These are phyloP conservation scores for Meira nashicola DNA, from an alignment of 1,284 basidiomycete genomes.

Conservation along the genomic window DNA sequence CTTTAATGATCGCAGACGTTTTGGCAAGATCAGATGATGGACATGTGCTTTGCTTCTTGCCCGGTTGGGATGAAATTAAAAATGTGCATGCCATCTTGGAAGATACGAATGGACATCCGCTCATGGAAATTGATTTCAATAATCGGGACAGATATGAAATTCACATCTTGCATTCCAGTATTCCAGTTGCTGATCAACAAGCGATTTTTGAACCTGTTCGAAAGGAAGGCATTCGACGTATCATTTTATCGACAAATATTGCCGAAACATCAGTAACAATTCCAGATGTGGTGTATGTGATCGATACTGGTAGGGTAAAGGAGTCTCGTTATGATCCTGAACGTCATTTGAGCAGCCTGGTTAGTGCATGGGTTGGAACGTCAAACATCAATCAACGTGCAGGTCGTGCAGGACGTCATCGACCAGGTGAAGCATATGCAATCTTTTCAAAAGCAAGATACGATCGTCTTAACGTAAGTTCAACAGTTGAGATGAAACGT, in stretches of 20 bases:
- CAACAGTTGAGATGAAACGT: conserved; percentile 93
- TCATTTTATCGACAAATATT: conserved; percentile 92
- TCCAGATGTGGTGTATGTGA: conserved; percentile 90
- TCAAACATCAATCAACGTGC: conserved; percentile 92
- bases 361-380: conserved; percentile 82
- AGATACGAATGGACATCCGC: conserved; percentile 56
- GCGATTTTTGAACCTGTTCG: conserved; percentile 65
- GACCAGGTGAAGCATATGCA: conserved; percentile 85
- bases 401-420: conserved; percentile 87
- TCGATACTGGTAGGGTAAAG: conserved; percentile 83
- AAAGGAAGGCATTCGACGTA: conserved; percentile 62
- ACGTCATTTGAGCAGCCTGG: conserved; percentile 76
- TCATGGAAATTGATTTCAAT: conserved; percentile 50
- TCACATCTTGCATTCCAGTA: conserved; percentile 85
- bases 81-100: conserved; percentile 68
- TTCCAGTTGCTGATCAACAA: conserved; percentile 85
- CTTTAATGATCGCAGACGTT: conserved; percentile 75
- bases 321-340: conserved; percentile 90
- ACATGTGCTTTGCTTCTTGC: conserved; percentile 85
- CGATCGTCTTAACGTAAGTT: conserved; percentile 68
- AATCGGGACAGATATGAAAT: conserved; percentile 61
- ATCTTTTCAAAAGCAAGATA: conserved; percentile 69
- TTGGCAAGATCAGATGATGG: conserved; percentile 71
- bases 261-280: conserved; percentile 95
- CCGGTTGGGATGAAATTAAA: conserved; percentile 88